Evolutionary conservation across 108 stramenopile genomes (phyloP).

Genomic region (Nannochloropsis salina): DNA sequence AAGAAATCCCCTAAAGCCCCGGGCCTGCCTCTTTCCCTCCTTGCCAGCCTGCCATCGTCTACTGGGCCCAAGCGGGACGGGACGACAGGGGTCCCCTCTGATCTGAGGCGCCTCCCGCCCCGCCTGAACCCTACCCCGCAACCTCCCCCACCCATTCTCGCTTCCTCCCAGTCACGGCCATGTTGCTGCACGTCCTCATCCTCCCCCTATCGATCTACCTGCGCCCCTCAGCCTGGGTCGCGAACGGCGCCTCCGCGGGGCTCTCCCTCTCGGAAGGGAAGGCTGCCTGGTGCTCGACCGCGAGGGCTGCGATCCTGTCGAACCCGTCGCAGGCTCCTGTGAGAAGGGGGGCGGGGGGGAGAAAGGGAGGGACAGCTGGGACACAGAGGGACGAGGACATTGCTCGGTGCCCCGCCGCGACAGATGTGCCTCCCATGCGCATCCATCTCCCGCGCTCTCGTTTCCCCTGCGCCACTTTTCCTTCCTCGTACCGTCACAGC

Average conservation of each 20-base stretch:
- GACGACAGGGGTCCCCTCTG: neutral
- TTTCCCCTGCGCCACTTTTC: too few species aligned
- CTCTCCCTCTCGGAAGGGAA: neutral
- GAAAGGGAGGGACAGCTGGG: neutral
- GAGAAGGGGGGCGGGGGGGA: neutral
- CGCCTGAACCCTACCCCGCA: neutral
- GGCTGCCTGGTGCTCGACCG: neutral
- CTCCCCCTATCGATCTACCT: neutral
- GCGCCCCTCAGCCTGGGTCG: neutral
- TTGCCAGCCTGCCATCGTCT: neutral
- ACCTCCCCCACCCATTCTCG: neutral
- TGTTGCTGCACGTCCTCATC: neutral
- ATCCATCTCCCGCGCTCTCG: too few species aligned
- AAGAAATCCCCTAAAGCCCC: neutral
- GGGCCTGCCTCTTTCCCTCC: neutral
- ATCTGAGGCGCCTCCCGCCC: neutral
- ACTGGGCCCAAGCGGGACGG: too few species aligned
- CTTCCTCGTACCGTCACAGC: too few species aligned
- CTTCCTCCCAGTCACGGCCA: neutral
- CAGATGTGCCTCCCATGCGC: too few species aligned
- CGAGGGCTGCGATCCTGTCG: neutral
- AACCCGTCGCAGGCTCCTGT: neutral
- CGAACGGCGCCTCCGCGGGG: neutral
- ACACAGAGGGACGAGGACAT: neutral
- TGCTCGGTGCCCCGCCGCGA: neutral